Percentiles rank a stretch among this genome's conserved stretches.
phyloP scores from a whole-genome alignment of 352 stramenopile genomes.

The Blastocystis sp. region DNA sequence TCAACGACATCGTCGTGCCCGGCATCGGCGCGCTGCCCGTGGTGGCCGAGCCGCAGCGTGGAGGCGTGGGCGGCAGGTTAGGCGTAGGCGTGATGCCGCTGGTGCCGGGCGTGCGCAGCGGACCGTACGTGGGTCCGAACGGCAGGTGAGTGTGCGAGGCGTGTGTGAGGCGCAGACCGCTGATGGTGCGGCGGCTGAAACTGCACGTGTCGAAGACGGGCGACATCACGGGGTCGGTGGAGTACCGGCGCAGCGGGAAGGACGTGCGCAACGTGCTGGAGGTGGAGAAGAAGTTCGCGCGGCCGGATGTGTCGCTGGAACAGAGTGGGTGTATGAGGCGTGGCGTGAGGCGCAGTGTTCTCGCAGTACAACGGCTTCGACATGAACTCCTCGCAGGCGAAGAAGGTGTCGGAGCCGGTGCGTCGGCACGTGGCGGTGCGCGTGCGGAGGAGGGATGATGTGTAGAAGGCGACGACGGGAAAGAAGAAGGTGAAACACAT shows the following conservation, averaged over 20 bases:
- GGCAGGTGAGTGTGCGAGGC: not conserved
- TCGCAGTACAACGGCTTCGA: not conserved
- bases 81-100: not conserved
- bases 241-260: constrained; percentile 16
- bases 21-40: not conserved
- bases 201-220: constrained; percentile 35
- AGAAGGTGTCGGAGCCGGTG: not conserved
- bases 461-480: not conserved
- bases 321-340: not conserved
- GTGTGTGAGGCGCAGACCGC: not conserved
- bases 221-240: not conserved
- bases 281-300: not conserved
- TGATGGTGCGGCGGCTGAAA: constrained; percentile 37
- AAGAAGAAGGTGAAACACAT: not conserved
- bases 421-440: not conserved
- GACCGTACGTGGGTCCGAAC: constrained; percentile 1
- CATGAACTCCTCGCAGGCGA: not conserved
- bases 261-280: constrained; percentile 7
- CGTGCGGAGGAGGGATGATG: not conserved
- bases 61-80: not conserved
- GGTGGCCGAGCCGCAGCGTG: not conserved
- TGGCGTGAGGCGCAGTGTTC: not conserved
- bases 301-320: not conserved
- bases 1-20: not conserved
- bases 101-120: too few species aligned